Percentiles rank a stretch among this genome's conserved stretches.
phyloP scores from a whole-genome alignment of 192 early-diverging fungal species.

The Piromyces sp. region DNA sequence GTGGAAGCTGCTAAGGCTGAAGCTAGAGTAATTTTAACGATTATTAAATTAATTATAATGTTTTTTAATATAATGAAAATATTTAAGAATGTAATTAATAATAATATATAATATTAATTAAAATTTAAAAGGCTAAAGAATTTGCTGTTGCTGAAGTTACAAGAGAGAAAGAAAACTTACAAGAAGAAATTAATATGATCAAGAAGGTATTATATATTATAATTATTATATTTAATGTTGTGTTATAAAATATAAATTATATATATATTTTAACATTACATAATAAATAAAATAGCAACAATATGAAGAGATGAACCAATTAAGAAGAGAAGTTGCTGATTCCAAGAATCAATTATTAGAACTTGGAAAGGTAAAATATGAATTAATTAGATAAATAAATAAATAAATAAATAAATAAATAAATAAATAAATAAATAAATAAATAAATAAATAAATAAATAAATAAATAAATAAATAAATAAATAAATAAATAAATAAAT shows the following conservation, averaged over 20 bases:
- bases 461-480: no score
- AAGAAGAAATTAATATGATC: constrained; percentile 59
- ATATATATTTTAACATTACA: no score
- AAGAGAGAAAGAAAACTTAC: constrained; percentile 10
- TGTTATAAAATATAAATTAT: no score
- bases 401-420: no score
- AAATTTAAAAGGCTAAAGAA: neutral
- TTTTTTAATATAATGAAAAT: no score
- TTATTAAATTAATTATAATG: neutral
- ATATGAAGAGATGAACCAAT: constrained; percentile 61
- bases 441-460: no score
- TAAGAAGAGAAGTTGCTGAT: constrained; percentile 62
- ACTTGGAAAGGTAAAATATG: constrained; percentile 20
- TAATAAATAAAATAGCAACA: constrained; percentile 34
- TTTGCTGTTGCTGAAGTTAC: neutral
- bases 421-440: no score
- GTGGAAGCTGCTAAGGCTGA: constrained; percentile 35
- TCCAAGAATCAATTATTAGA: constrained; percentile 59
- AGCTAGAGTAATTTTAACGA: neutral
- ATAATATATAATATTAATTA: neutral
- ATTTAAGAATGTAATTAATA: no score
- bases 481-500: no score
- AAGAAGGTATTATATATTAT: constrained; percentile 74
- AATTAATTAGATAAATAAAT: no score
- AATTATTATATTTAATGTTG: constrained; percentile 41